Evolutionary conservation across 2,329 filamentous ascomycete species (phyloP), one percentile per base, ranked within the genome.

Genomic region (Penicillium sclerotiorum): DNA sequence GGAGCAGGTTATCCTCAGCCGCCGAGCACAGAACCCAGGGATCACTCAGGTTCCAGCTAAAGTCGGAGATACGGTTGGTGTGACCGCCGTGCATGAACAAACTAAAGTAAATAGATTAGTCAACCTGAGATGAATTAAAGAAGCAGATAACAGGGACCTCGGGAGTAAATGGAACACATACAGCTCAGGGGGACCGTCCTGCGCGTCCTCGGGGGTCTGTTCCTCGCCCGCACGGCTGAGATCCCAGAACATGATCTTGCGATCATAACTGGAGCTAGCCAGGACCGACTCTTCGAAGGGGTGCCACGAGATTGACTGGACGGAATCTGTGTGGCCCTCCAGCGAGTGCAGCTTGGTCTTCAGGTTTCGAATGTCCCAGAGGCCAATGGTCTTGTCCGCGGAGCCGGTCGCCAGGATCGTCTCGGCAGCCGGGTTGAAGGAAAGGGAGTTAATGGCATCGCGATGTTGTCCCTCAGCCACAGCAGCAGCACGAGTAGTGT

Each of bases 1-100:
- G 94, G 56, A 99, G 82, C 59, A 97, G 79, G 67, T 99, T 99
- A 75, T 99, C 94, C 69, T 99, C 95, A 1, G 93, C 94, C 13
- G 94, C 92, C 53, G 89, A 95, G 70, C 91, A 92, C 59, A 99
- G 89, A 47, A 96, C 84, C 95, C 95, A 99, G 4, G 93, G 92
- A 64, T 96, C 91, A 68, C 95, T 96, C 60, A 85, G 84, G 73
- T 99, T 99, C 93, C 93, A 99, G 74, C 88, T 93, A 67, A 99
- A 99, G 73, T 99, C 95, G 28, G 90, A 91, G 54, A 99, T 84
- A 59, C 95, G 88, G 74, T 96, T 96, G 9, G 94, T 99, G 76
- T 99, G 95, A 25, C 94, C 94, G 53, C 94, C 94, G 65, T 99
- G 94, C 92, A 99, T 97, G 75, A 99, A 99, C 1, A 99, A 77